Percentiles rank a stretch among this genome's conserved stretches.
These are phyloP conservation scores for Fusarium secorum DNA, from an alignment of 2,329 filamentous ascomycete genomes.

Conservation along the genomic window DNA sequence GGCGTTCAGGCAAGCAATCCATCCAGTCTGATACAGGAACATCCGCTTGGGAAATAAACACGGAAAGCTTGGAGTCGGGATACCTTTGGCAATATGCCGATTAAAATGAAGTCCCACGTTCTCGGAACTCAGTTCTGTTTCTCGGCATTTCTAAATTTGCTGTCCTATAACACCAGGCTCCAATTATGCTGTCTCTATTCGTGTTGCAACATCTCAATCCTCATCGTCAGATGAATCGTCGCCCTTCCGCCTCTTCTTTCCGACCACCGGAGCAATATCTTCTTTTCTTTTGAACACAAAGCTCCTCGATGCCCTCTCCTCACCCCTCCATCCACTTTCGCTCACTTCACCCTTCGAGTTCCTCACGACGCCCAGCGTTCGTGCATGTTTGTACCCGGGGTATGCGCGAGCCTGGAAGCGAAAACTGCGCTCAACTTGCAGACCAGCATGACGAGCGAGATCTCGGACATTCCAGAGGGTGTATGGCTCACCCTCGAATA, in stretches of 20 bases:
- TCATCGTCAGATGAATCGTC: constrained; percentile 48
- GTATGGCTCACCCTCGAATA: constrained; percentile 95
- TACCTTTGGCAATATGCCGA: constrained; percentile 7
- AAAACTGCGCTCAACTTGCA: constrained; percentile 75
- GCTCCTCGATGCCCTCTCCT: constrained; percentile 60
- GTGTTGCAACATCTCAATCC: constrained; percentile 10
- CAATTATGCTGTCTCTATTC: constrained; percentile 1
- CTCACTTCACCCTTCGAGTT: constrained; percentile 55
- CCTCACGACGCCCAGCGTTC: constrained; percentile 73
- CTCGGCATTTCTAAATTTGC: neutral
- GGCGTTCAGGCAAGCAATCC: neutral
- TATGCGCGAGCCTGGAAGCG: constrained; percentile 72
- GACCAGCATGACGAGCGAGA: constrained; percentile 78
- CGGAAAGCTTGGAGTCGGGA: neutral
- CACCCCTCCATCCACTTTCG: constrained; percentile 53
- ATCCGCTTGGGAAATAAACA: neutral
- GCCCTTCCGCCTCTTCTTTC: constrained; percentile 44
- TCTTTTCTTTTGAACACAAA: constrained; percentile 70
- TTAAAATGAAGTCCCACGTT: neutral
- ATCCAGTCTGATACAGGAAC: neutral
- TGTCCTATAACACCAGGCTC: constrained; percentile 16
- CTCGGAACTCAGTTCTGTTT: neutral
- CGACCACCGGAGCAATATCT: constrained; percentile 49
- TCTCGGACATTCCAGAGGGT: constrained; percentile 95
- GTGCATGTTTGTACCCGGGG: constrained; percentile 76